Percentiles rank a stretch among this genome's conserved stretches.
These are phyloP conservation scores for Globisporangium perplexum DNA, from an alignment of 352 stramenopile genomes.

Conservation along the genomic window DNA sequence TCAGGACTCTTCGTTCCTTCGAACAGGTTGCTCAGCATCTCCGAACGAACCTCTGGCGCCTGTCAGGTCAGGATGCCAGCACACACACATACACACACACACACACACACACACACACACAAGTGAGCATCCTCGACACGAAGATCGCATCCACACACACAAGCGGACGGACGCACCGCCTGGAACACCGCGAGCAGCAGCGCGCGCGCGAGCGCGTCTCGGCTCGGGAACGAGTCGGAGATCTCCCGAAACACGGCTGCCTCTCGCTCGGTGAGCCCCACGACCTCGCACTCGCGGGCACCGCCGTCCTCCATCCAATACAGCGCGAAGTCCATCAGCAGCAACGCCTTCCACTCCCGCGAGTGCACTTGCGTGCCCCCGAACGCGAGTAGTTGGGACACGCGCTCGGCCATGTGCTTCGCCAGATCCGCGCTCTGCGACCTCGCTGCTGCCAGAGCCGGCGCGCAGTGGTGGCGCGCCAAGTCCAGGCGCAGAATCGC, in stretches of 20 bases:
- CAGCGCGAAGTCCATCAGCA: slow-evolving; percentile 70
- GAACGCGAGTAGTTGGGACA: slow-evolving; percentile 46
- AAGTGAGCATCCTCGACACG: background rate
- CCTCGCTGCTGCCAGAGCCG: background rate
- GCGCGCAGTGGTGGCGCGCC: background rate
- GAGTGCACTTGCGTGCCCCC: slow-evolving; percentile 59
- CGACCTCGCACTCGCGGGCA: background rate
- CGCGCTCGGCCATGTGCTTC: slow-evolving; percentile 26
- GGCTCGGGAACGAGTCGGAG: slow-evolving; percentile 1
- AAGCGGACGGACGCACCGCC: slow-evolving; percentile 2
- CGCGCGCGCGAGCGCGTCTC: slow-evolving; percentile 5
- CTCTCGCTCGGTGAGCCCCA: background rate
- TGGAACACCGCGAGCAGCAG: slow-evolving; percentile 17
- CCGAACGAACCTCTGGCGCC: slow-evolving; percentile 43
- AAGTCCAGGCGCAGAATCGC: slow-evolving; percentile 13
- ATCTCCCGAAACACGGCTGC: background rate
- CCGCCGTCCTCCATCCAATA: slow-evolving; percentile 42
- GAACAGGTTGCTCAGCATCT: slow-evolving; percentile 50
- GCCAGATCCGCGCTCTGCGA: slow-evolving; percentile 8
- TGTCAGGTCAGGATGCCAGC: slow-evolving; percentile 6
- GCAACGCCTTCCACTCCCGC: slow-evolving; percentile 69
- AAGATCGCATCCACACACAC: background rate
- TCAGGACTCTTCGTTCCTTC: slow-evolving; percentile 13
- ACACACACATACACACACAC: background rate
- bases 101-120: background rate